Evolutionary conservation across 768 basidiomycete genomes (phyloP), one percentile per base, ranked within the genome.

Genomic region (Lactifluus subvellereus): DNA sequence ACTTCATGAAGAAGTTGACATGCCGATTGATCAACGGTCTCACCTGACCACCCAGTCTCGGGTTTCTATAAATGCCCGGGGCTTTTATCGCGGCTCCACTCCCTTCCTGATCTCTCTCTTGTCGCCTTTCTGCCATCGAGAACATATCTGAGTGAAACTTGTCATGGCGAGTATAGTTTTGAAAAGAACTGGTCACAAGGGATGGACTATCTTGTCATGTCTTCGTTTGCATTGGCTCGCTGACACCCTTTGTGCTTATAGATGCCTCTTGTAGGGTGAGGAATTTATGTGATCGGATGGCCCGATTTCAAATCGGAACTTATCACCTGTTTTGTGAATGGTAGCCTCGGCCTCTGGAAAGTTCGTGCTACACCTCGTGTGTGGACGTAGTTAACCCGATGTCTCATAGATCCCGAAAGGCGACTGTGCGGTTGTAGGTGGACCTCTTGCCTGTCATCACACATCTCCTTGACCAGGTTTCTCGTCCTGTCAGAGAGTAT

Each of bases 201-300:
- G 80, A 61, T 22, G 72, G 49, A 47, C 32, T 16, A 53, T 10
- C 16, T 22, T 27, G 42, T 50, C 59, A 60, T 40, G 22, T 58
- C 55, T 53, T 53, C 42, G 38, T 64, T 59, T 47, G 11, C 22
- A 20, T 54, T 32, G 9, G 53, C 53, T 43, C 14, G 54, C 66
- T 57, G 32, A 57, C 57, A 27, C 60, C 49, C 47, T 61, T 35
- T 35, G 27, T 27, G 38, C 13, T 45, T 18, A 18, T 45, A 88
- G 86, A 88, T 88, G 86, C 86, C 86, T 70, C 73, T 84, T 50
- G 81, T 88, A 56, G 86, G 86, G 86, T 87, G 70, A 78, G 82
- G 27, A 20, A 37, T n/a, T 37, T 38, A 57, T 35, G 14, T 48
- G 9, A 32, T 20, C 37, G 30, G 27, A 42, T 59, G 48, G 27